Evolutionary conservation across 2,329 filamentous ascomycete genomes (phyloP), one percentile per base, ranked within the genome.

Genomic region (Cladosporium sp.): DNA sequence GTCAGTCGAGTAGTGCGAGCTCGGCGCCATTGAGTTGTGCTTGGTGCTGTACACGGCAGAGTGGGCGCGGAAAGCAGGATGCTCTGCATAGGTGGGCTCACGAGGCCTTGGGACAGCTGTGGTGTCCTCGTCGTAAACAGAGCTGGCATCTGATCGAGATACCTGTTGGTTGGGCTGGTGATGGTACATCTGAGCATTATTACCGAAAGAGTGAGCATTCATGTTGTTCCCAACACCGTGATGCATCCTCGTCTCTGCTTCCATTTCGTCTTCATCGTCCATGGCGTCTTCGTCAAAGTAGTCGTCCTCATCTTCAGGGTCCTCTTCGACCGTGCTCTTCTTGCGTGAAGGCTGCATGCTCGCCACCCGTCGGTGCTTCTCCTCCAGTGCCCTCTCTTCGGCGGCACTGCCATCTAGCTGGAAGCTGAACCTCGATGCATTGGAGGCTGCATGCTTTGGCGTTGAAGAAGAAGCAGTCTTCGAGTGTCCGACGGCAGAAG

Each of bases 361-460:
- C 11, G 54, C 63, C 28, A 74, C 68, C 30, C 70, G 70, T 11
- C 74, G 71, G 55, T 92, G 90, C 58, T 88, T 85, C 71, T 92
- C 91, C 75, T 92, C 92, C 49, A 93, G 80, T 44, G 90, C 76
- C 76, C 88, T 90, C 76, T 90, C 87, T 72, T 90, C 86, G 0
- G 82, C 80, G 4, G 84, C 81, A 5, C 86, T 87, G 15, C 90
- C 90, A 18, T 88, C 86, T 83, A 93, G 91, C 73, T 93, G 91
- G 73, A 94, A 94, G 72, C 91, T 93, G 74, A 94, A 93, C 15
- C 91, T 83, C 0, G 90, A 92, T 0, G 91, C 91, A 12, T 89
- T 91, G 75, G 90, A 93, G 3, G 77, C 78, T 55, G 81, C 75
- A 69, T 83, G 81, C 55, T 79, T 77, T 4, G 80, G 81, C 12